phyloP scores from a whole-genome alignment of 345 rosid species.

The Lenwebbia sp. region DNA sequence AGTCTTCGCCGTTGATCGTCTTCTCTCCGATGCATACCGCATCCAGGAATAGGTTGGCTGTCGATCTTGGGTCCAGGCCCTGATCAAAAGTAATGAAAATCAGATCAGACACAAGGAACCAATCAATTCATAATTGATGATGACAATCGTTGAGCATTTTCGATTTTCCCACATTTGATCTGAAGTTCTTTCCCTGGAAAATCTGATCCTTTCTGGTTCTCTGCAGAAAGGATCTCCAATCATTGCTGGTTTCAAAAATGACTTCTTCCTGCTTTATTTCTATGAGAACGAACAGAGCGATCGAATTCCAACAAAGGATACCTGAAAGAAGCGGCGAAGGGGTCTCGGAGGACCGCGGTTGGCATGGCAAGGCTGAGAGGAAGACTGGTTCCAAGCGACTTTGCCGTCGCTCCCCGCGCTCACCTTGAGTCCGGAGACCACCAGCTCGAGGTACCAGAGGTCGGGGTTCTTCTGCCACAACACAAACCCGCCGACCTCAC shows the following conservation, averaged over 20 bases:
- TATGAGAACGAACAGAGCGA: neutral
- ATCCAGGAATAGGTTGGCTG: slow-evolving; percentile 62
- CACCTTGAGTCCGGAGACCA: slow-evolving; percentile 78
- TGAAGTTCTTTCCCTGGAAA: neutral
- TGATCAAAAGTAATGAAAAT: neutral
- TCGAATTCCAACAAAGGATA: slow-evolving; percentile 1
- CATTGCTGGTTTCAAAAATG: neutral
- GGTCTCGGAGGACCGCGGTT: slow-evolving; percentile 81
- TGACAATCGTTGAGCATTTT: neutral
- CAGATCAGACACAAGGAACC: neutral
- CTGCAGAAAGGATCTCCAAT: neutral
- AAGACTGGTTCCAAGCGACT: slow-evolving; percentile 85
- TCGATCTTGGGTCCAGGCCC: slow-evolving; percentile 90
- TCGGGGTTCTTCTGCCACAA: slow-evolving; percentile 92
- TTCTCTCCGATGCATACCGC: slow-evolving; percentile 68
- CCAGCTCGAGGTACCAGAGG: slow-evolving; percentile 74
- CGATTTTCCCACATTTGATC: neutral
- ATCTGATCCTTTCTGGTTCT: neutral
- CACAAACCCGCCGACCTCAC: slow-evolving; percentile 85
- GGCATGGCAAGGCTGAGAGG: slow-evolving; percentile 74
- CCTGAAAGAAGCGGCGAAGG: slow-evolving; percentile 89
- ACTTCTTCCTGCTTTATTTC: neutral
- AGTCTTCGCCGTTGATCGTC: slow-evolving; percentile 36
- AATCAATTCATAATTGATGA: neutral
- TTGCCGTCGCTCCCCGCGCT: slow-evolving; percentile 92